phyloP scores from a whole-genome alignment of 2,329 filamentous ascomycete species.

The Fusarium paranaense region DNA sequence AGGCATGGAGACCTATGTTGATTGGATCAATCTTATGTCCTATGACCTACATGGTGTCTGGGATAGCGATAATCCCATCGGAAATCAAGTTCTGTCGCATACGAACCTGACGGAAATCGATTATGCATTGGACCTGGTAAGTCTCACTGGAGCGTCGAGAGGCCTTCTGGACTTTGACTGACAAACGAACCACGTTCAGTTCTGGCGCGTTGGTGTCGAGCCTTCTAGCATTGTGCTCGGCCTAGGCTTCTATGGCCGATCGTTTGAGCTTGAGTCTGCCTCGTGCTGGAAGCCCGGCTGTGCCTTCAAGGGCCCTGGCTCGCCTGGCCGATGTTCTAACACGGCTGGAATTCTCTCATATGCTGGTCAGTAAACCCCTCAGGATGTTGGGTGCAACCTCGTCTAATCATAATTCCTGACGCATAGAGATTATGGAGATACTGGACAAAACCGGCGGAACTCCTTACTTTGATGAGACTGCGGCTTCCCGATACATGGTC shows the following conservation, averaged over 20 bases:
- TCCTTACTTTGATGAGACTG: not conserved
- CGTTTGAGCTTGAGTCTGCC: not conserved
- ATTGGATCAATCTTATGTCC: not conserved
- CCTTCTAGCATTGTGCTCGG: not conserved
- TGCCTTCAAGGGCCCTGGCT: not conserved
- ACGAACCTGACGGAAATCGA: not conserved
- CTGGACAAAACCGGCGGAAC: not conserved
- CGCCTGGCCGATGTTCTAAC: not conserved
- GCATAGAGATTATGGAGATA: not conserved
- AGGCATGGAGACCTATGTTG: not conserved
- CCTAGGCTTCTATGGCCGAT: not conserved
- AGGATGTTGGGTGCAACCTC: not conserved
- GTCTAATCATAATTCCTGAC: not conserved
- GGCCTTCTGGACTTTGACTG: not conserved
- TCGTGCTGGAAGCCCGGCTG: not conserved
- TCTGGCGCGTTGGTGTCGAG: not conserved
- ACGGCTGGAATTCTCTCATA: not conserved
- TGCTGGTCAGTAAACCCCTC: not conserved
- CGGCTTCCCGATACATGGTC: not conserved
- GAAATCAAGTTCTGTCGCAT: not conserved
- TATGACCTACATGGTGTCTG: not conserved
- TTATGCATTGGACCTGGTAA: not conserved
- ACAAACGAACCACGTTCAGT: not conserved
- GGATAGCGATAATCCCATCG: not conserved
- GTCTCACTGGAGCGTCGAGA: not conserved